Evolutionary conservation across 352 stramenopile genomes (phyloP).

Genomic region (Phytophthora colocasiae): DNA sequence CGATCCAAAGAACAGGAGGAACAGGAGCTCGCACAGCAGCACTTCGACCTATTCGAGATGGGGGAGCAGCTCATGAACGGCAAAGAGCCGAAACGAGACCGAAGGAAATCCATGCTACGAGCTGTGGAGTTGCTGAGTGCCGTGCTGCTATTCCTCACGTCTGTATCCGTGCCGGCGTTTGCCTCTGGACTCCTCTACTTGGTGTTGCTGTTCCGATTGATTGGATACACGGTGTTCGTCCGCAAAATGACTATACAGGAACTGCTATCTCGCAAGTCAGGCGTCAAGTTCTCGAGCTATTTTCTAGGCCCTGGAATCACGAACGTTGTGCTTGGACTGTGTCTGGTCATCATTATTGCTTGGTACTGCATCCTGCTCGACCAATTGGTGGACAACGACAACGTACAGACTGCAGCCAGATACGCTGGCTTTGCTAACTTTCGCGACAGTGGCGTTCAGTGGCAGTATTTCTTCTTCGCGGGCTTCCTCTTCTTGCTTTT

Average conservation of each 20-base stretch:
- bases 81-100: conserved; percentile 33
- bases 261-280: conserved; percentile 40
- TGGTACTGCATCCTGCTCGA: conserved; percentile 72
- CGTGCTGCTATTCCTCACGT: conserved; percentile 67
- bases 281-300: conserved; percentile 37
- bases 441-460: conserved; percentile 41
- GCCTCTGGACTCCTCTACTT: conserved; percentile 69
- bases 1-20: conserved; percentile 38
- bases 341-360: conserved; percentile 52
- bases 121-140: conserved; percentile 56
- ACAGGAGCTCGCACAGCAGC: conserved; percentile 33
- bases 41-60: conserved; percentile 73
- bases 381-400: conserved; percentile 43
- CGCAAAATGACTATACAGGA: conserved; percentile 69
- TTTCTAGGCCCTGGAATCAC: conserved; percentile 57
- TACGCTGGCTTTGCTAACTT: conserved; percentile 76
- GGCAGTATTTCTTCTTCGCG: conserved; percentile 80
- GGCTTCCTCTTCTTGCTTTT: conserved; percentile 67
- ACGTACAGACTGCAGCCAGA: conserved; percentile 44
- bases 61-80: conserved; percentile 50
- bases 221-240: conserved; percentile 74
- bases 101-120: conserved; percentile 36
- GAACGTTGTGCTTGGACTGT: conserved; percentile 53
- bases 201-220: conserved; percentile 57
- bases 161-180: conserved; percentile 63